Evolutionary conservation across 768 basidiomycete genomes (phyloP).

Genomic region (Mycena venus): DNA sequence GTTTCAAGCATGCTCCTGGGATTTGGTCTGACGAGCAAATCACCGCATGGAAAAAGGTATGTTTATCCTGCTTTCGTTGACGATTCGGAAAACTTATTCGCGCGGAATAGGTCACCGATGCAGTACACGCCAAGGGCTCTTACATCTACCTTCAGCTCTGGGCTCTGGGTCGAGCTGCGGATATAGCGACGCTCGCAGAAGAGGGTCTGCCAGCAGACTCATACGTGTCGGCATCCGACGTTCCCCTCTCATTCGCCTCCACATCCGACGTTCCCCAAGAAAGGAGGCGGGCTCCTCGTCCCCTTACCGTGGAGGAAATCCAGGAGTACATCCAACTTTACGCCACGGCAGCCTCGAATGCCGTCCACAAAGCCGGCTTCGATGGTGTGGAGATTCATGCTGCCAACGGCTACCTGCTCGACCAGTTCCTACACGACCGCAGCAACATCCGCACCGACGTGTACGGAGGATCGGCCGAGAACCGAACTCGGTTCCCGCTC

Average conservation of each 20-base stretch:
- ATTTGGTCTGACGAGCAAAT: neutral
- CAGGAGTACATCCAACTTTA: neutral
- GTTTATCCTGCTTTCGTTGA: neutral
- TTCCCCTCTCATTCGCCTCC: too few relatives aligned
- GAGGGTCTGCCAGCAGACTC: neutral
- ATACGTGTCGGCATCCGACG: neutral
- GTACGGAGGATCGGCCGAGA: neutral
- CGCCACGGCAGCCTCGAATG: neutral
- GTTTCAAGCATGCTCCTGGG: neutral
- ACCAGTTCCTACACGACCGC: neutral
- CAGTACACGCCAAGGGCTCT: neutral
- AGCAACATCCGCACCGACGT: neutral
- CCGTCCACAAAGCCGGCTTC: neutral
- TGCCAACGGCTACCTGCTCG: constrained; percentile 44
- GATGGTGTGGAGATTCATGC: neutral
- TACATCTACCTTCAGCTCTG: neutral
- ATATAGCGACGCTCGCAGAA: neutral
- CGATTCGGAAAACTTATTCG: neutral
- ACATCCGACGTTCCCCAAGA: too few relatives aligned
- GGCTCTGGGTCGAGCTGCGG: neutral
- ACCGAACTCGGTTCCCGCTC: neutral
- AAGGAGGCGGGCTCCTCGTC: neutral
- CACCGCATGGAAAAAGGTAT: neutral
- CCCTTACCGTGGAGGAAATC: neutral
- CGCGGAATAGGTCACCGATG: neutral